Conservation (phyloP, 116 monocot species). For the Cymodocea nodosa region DNA sequence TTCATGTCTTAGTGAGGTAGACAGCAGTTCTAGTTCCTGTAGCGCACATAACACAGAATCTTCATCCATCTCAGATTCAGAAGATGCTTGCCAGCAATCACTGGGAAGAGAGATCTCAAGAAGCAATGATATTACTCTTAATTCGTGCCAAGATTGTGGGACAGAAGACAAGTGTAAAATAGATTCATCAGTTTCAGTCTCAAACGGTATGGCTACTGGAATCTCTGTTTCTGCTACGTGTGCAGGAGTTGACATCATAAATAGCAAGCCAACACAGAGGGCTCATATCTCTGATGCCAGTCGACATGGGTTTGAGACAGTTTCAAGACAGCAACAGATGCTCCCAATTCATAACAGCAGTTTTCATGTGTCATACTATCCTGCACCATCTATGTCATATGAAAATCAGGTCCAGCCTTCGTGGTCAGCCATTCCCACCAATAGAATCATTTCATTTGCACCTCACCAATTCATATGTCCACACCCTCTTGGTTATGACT, state of each 20-base stretch:
- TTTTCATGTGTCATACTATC: constrained; percentile 29
- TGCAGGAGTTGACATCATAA: constrained; percentile 6
- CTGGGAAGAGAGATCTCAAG: constrained; percentile 23
- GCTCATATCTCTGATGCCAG: constrained; percentile 10
- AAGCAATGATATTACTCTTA: constrained; percentile 8
- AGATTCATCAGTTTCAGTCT: constrained; percentile 5
- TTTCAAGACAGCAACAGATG: constrained; percentile 13
- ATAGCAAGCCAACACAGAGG: constrained; percentile 10
- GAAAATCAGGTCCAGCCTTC: constrained; percentile 23
- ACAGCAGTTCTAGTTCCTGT: constrained; percentile 47
- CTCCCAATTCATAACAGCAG: constrained; percentile 25
- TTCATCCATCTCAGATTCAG: constrained; percentile 76
- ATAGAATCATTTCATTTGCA: constrained; percentile 35
- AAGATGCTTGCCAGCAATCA: constrained; percentile 50
- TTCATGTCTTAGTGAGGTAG: constrained; percentile 59
- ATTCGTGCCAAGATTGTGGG: constrained; percentile 7
- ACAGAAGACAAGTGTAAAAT: constrained; percentile 10
- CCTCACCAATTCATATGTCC: constrained; percentile 35
- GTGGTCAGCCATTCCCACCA: constrained; percentile 28
- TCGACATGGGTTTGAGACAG: constrained; percentile 11
- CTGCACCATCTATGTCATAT: constrained; percentile 32
- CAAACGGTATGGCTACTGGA: constrained; percentile 2
- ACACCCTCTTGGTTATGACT: constrained; percentile 37
- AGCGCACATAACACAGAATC: constrained; percentile 45
- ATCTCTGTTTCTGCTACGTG: constrained; percentile 6